Percentiles rank a stretch among this genome's conserved stretches.
phyloP scores from a whole-genome alignment of 306 rosid species.

The Datisca glomerata region DNA sequence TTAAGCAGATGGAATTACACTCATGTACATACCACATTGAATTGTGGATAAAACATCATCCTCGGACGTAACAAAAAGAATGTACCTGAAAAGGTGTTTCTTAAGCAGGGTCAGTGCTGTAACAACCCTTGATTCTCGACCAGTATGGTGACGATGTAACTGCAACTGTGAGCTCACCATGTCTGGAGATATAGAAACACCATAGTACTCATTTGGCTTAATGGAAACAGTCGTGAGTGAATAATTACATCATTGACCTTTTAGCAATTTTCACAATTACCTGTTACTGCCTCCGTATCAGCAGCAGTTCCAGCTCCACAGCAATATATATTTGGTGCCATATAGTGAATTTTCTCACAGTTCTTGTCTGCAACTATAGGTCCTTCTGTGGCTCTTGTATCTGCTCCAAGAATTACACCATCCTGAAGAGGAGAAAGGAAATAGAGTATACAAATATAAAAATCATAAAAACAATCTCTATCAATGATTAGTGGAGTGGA shows the following conservation, averaged over 20 bases:
- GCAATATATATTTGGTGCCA: constrained; percentile 97
- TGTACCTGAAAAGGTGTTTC: constrained; percentile 44
- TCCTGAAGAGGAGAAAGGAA: constrained; percentile 30
- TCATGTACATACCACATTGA: no score
- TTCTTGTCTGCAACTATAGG: constrained; percentile 87
- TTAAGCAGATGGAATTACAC: constrained; percentile 4
- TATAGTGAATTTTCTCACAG: constrained; percentile 92
- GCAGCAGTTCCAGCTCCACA: constrained; percentile 99
- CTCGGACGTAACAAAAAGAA: not conserved
- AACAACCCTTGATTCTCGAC: constrained; percentile 55
- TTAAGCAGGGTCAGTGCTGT: constrained; percentile 47
- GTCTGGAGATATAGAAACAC: constrained; percentile 33
- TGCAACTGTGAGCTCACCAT: constrained; percentile 97
- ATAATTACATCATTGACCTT: constrained; percentile 1
- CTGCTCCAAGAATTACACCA: constrained; percentile 98
- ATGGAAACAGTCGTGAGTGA: constrained; percentile 2
- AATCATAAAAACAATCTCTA: not conserved
- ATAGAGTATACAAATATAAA: not conserved
- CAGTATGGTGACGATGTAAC: constrained; percentile 86
- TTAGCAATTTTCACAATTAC: constrained; percentile 20
- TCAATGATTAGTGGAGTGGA: no score
- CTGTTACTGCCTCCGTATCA: constrained; percentile 98
- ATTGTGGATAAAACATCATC: not conserved
- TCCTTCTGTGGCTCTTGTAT: constrained; percentile 94
- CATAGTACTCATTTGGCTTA: constrained; percentile 10